phyloP scores from a whole-genome alignment of 768 basidiomycete species.

The Clavulina sp. region DNA sequence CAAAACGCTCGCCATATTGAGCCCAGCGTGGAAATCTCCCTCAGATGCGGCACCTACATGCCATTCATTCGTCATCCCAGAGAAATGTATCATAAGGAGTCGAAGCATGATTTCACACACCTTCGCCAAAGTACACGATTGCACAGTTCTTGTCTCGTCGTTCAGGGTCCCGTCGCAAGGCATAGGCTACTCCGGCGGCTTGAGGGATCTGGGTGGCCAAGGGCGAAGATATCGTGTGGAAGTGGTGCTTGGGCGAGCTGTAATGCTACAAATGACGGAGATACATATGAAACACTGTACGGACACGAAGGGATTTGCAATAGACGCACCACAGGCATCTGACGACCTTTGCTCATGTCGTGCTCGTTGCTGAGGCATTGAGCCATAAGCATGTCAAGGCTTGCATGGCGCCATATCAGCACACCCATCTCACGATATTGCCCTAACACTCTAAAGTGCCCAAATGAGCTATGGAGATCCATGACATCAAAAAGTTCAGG shows the following conservation, averaged over 20 bases:
- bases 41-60: constrained; percentile 53
- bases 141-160: constrained; percentile 59
- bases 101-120: constrained; percentile 18
- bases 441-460: constrained; percentile 48
- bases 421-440: constrained; percentile 93
- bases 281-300: neutral
- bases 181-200: constrained; percentile 84
- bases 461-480: neutral
- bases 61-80: neutral
- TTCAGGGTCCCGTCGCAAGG: constrained; percentile 58
- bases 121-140: constrained; percentile 84
- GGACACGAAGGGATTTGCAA: neutral
- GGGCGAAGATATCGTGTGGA: constrained; percentile 87
- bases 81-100: neutral
- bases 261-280: constrained; percentile 40
- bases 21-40: constrained; percentile 87
- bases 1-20: constrained; percentile 24
- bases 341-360: constrained; percentile 70
- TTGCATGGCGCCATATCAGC: constrained; percentile 72
- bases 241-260: constrained; percentile 67
- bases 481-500: neutral
- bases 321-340: constrained; percentile 74
- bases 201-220: constrained; percentile 90
- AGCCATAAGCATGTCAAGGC: constrained; percentile 64
- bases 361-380: constrained; percentile 82